Evolutionary conservation across 106 monocot species (phyloP).

Genomic region (Platanthera zijinensis): DNA sequence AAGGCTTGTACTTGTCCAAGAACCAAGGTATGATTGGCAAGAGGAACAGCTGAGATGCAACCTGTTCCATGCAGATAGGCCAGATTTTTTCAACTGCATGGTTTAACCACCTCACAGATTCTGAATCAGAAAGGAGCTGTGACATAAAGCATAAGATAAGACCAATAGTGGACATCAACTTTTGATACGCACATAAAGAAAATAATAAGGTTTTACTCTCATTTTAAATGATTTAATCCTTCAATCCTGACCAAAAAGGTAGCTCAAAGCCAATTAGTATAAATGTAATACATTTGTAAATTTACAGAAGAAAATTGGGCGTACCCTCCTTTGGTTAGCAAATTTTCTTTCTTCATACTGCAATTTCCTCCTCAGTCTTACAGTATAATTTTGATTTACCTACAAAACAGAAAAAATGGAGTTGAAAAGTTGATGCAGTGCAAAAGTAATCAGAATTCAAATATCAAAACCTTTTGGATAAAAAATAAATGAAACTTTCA

Average conservation of each 20-base stretch:
- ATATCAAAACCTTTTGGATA: no score
- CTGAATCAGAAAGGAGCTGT: conserved; percentile 98
- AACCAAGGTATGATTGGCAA: conserved; percentile 93
- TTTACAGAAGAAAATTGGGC: not conserved
- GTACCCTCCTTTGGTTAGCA: conserved; percentile 72
- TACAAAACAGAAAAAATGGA: conserved; percentile 12
- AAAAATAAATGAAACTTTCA: not conserved
- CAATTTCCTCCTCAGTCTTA: conserved; percentile 51
- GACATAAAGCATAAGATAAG: conserved; percentile 7
- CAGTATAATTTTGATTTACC: conserved; percentile 53
- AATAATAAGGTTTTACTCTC: not conserved
- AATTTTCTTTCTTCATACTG: conserved; percentile 66
- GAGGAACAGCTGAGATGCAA: conserved; percentile 83
- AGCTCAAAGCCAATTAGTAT: not conserved
- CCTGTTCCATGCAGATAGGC: conserved; percentile 92
- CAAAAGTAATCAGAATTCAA: not conserved
- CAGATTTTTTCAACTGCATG: conserved; percentile 82
- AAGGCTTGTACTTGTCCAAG: conserved; percentile 93
- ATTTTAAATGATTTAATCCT: not conserved
- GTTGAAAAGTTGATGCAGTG: not conserved
- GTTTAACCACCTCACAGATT: conserved; percentile 91
- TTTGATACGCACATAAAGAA: not conserved
- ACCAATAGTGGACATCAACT: not conserved
- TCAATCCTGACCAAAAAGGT: not conserved
- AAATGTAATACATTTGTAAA: not conserved